These are phyloP conservation scores for Kwoniella bestiolae DNA, from an alignment of 768 basidiomycete genomes.

Conservation along the genomic window DNA sequence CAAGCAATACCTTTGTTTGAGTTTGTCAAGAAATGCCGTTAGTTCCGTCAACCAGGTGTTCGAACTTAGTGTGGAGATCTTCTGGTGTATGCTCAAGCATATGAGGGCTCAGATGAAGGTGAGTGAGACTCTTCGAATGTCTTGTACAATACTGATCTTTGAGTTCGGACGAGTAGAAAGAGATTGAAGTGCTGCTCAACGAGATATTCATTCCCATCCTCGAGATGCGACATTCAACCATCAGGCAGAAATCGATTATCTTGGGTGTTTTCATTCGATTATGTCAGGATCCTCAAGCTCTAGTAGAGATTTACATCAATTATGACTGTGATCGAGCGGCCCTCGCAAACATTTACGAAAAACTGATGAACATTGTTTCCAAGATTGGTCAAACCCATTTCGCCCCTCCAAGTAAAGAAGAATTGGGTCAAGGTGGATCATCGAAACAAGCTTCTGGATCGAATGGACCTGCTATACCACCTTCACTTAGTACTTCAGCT, in stretches of 20 bases:
- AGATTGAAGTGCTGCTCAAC: constrained; percentile 96
- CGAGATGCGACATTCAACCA: constrained; percentile 94
- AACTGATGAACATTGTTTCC: constrained; percentile 94
- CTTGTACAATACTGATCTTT: constrained; percentile 1
- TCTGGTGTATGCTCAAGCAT: constrained; percentile 92
- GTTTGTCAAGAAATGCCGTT: constrained; percentile 90
- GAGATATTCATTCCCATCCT: constrained; percentile 98
- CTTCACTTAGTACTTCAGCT: constrained; percentile 68
- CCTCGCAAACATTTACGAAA: constrained; percentile 95
- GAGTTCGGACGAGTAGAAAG: constrained; percentile 71
- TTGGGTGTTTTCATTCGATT: constrained; percentile 80
- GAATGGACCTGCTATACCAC: constrained; percentile 61
- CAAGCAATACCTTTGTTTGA: constrained; percentile 93
- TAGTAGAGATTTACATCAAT: constrained; percentile 98
- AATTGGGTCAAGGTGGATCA: constrained; percentile 40
- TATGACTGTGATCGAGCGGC: constrained; percentile 98
- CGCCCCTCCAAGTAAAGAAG: constrained; percentile 54
- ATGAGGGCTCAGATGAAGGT: constrained; percentile 97
- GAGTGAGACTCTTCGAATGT: constrained; percentile 19
- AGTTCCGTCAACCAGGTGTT: constrained; percentile 95
- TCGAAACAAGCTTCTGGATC: constrained; percentile 57
- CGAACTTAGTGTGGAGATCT: constrained; percentile 96
- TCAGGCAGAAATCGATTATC: constrained; percentile 92
- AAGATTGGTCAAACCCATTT: constrained; percentile 75
- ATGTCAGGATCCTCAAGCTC: constrained; percentile 93